phyloP scores from a whole-genome alignment of 1,284 basidiomycete species.

The Marasmius sp. region DNA sequence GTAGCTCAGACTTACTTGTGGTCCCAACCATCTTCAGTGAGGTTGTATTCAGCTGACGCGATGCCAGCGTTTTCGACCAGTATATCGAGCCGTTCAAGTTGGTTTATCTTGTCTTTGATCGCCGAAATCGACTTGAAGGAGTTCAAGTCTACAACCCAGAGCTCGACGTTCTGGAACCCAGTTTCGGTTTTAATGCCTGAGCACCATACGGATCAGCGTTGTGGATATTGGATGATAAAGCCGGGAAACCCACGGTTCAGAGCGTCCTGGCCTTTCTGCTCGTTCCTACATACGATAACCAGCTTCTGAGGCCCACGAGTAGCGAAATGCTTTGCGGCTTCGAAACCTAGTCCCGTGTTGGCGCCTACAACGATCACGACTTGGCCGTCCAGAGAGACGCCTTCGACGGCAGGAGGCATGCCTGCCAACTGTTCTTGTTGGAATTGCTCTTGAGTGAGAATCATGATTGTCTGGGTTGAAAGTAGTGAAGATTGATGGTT shows the following conservation, averaged over 20 bases:
- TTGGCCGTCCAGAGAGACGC: slow-evolving; percentile 28
- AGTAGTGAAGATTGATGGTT: neutral
- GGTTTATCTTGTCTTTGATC: slow-evolving; percentile 35
- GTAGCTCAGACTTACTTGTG: slow-evolving; percentile 24
- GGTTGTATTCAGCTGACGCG: slow-evolving; percentile 13
- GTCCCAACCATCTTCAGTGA: slow-evolving; percentile 39
- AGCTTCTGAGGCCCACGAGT: slow-evolving; percentile 28
- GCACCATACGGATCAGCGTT: neutral
- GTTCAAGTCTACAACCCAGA: slow-evolving; percentile 38
- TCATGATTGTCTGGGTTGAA: neutral
- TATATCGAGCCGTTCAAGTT: slow-evolving; percentile 38
- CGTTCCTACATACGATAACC: slow-evolving; percentile 27
- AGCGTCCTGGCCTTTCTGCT: slow-evolving; percentile 19
- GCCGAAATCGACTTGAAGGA: slow-evolving; percentile 35
- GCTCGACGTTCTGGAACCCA: slow-evolving; percentile 28
- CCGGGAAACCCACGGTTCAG: too few species aligned
- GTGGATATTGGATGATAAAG: too few species aligned
- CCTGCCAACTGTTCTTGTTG: neutral
- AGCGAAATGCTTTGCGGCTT: slow-evolving; percentile 32
- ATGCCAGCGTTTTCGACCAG: slow-evolving; percentile 41
- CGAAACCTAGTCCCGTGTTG: slow-evolving; percentile 34
- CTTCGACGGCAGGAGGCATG: slow-evolving; percentile 12
- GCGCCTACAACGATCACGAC: slow-evolving; percentile 32
- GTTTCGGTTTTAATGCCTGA: slow-evolving; percentile 32
- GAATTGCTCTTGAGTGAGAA: neutral